Evolutionary conservation across 257 asterid species (phyloP).

Genomic region (Penstemon barbatus): DNA sequence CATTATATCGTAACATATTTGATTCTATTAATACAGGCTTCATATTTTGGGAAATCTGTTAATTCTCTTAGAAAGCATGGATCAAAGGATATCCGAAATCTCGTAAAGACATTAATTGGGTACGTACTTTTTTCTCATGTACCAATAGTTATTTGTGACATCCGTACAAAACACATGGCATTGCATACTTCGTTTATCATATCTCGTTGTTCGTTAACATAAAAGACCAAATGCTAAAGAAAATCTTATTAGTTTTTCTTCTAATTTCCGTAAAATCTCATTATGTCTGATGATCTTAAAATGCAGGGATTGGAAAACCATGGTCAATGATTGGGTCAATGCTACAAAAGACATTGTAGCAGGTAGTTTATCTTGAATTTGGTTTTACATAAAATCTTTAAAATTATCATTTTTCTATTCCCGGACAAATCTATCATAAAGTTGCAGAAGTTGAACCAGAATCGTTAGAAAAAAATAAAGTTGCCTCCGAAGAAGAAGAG

Average conservation of each 20-base stretch:
- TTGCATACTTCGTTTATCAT: too few relatives aligned
- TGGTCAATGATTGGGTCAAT: constrained; percentile 66
- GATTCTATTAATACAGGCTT: constrained; percentile 41
- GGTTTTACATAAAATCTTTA: not conserved
- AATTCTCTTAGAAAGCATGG: constrained; percentile 53
- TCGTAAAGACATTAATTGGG: constrained; percentile 45
- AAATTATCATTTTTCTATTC: not conserved
- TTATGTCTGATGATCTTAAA: not conserved
- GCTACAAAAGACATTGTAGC: constrained; percentile 44
- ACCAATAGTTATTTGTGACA: too few relatives aligned
- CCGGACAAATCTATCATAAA: constrained; percentile 13
- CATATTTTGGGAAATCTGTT: constrained; percentile 63
- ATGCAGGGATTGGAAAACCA: constrained; percentile 61
- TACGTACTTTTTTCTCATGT: constrained; percentile 29
- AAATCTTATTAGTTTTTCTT: too few relatives aligned
- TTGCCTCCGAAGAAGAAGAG: constrained; percentile 56
- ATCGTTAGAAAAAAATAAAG: constrained; percentile 56
- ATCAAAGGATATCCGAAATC: constrained; percentile 49
- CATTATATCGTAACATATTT: constrained; percentile 9
- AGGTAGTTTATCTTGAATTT: constrained; percentile 40
- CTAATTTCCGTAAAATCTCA: too few relatives aligned
- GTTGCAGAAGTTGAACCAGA: constrained; percentile 50
- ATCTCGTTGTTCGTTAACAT: too few relatives aligned
- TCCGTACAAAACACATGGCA: too few relatives aligned
- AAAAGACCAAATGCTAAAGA: too few relatives aligned